Conservation (phyloP, 192 early-diverging fungal genomes). For the Kickxella alabastrina region DNA sequence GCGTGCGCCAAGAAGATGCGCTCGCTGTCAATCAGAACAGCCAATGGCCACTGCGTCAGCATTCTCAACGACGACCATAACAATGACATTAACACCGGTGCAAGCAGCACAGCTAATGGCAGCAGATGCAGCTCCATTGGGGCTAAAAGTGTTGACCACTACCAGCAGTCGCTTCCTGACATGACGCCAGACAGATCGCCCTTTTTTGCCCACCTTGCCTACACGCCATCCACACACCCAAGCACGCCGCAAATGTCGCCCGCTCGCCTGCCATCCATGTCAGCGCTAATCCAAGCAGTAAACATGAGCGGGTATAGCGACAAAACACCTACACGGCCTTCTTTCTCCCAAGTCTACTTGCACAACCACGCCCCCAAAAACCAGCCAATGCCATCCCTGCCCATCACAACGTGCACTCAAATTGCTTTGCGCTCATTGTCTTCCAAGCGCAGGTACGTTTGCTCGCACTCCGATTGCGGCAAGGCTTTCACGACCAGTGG, state of each 20-base stretch:
- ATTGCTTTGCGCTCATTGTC: not conserved
- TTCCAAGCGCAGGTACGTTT: slow-evolving; percentile 67
- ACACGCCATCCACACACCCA: slow-evolving; percentile 12
- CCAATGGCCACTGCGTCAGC: slow-evolving; percentile 30
- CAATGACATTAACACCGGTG: not conserved
- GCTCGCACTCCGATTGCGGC: slow-evolving; percentile 58
- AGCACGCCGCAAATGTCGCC: slow-evolving; percentile 14
- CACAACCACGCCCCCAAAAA: not conserved
- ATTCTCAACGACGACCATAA: slow-evolving; percentile 28
- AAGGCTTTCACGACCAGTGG: slow-evolving; percentile 80
- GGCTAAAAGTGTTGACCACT: slow-evolving; percentile 2
- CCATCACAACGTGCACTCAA: slow-evolving; percentile 1
- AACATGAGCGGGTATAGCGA: slow-evolving; percentile 7
- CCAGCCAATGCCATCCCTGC: not conserved
- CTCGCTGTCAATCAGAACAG: slow-evolving; percentile 32
- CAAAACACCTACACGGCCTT: not conserved
- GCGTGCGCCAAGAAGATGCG: slow-evolving; percentile 8
- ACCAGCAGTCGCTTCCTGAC: slow-evolving; percentile 11
- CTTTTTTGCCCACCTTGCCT: not conserved
- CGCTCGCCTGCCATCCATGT: slow-evolving; percentile 22
- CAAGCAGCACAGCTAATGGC: slow-evolving; percentile 3
- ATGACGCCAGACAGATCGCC: slow-evolving; percentile 16
- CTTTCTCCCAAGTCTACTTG: not conserved
- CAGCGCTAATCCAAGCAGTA: slow-evolving; percentile 29
- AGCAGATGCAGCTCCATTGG: not conserved